Percentiles rank a stretch among this genome's conserved stretches.
phyloP scores from a whole-genome alignment of 768 basidiomycete genomes.

The Boletellus ananiceps region DNA sequence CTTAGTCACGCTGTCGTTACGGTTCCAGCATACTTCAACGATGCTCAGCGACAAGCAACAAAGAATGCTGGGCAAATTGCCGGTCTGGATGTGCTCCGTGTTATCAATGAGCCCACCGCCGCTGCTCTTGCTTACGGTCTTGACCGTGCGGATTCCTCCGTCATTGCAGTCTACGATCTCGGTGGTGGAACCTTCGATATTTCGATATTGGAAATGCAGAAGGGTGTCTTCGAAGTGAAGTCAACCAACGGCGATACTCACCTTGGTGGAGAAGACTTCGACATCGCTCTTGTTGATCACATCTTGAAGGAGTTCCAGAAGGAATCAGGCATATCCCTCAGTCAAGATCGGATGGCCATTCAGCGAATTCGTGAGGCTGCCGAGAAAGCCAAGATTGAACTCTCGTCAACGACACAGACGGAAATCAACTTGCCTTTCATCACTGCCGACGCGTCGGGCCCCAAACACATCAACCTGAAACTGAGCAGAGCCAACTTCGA shows the following conservation, averaged over 20 bases:
- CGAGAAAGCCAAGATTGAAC: constrained; percentile 98
- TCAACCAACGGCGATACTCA: constrained; percentile 99
- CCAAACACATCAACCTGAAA: constrained; percentile 95
- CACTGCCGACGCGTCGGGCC: constrained; percentile 90
- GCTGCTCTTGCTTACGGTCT: constrained; percentile 98
- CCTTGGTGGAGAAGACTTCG: constrained; percentile 96
- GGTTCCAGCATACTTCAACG: constrained; percentile 99
- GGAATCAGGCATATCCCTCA: constrained; percentile 77
- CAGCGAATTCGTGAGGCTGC: constrained; percentile 99
- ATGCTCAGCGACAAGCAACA: constrained; percentile 98
- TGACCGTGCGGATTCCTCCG: constrained; percentile 71
- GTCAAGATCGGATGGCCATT: constrained; percentile 89
- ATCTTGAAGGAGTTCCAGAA: constrained; percentile 94
- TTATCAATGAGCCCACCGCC: constrained; percentile 98
- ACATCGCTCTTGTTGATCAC: constrained; percentile 81
- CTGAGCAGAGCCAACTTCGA: constrained; percentile 90
- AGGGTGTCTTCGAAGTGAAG: constrained; percentile 99
- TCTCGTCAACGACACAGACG: constrained; percentile 91
- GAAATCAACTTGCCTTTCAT: constrained; percentile 99
- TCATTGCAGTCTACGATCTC: constrained; percentile 98
- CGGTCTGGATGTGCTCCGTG: constrained; percentile 94
- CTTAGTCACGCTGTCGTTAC: constrained; percentile 83
- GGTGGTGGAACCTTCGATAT: constrained; percentile 99
- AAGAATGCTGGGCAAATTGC: constrained; percentile 98
- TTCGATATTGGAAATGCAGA: constrained; percentile 98